Percentiles rank a stretch among this genome's conserved stretches.
Evolutionary conservation across 495 filamentous ascomycete genomes (phyloP).

Genomic region (Rusavskia elegans): DNA sequence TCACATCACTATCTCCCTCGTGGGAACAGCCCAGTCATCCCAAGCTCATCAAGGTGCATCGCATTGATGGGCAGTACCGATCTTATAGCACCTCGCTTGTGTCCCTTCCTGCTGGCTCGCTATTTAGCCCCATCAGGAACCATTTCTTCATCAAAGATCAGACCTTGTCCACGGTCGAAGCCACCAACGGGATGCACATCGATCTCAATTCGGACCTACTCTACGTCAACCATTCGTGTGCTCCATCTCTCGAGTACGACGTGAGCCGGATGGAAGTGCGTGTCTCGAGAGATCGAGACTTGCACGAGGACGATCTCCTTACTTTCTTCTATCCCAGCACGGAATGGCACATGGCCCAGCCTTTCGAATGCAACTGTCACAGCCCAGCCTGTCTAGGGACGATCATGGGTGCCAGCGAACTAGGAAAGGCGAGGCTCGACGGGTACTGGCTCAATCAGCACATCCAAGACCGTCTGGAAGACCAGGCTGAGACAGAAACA

Average conservation of each 20-base stretch:
- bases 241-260: constrained; percentile 45
- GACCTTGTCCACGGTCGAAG: constrained; percentile 44
- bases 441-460: constrained; percentile 5
- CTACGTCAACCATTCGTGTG: constrained; percentile 48
- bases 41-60: constrained; percentile 27
- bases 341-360: constrained; percentile 48
- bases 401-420: background rate
- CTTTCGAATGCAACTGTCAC: constrained; percentile 41
- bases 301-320: constrained; percentile 37
- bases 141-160: constrained; percentile 18
- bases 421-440: background rate
- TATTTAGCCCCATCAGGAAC: constrained; percentile 38
- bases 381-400: constrained; percentile 5
- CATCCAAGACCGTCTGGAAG: background rate
- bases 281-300: constrained; percentile 23
- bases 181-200: constrained; percentile 31
- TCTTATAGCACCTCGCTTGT: constrained; percentile 38
- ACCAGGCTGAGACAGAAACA: background rate
- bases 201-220: constrained; percentile 48
- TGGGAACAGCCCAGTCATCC: constrained; percentile 39
- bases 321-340: constrained; percentile 56
- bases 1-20: constrained; percentile 14
- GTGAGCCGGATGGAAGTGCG: constrained; percentile 34
- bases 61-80: constrained; percentile 24
- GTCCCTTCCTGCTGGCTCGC: constrained; percentile 33